Percentiles rank a stretch among this genome's conserved stretches.
These are phyloP conservation scores for Zasmidium angulare DNA, from an alignment of 2,329 filamentous ascomycete species.

Conservation along the genomic window DNA sequence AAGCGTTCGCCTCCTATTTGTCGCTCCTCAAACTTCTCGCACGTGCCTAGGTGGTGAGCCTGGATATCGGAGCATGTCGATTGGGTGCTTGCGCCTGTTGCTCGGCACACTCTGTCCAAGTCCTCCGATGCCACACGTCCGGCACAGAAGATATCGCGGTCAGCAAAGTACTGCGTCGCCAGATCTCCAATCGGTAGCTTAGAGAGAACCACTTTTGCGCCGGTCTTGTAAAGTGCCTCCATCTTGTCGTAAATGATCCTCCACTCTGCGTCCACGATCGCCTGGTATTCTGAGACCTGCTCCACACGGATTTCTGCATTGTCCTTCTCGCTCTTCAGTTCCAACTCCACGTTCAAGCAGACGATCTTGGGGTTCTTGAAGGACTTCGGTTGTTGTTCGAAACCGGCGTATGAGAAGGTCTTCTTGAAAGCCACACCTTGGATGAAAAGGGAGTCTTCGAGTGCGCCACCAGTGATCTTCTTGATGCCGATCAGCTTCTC, in stretches of 20 bases:
- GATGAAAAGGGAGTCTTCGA: slow-evolving; percentile 94
- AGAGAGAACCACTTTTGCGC: slow-evolving; percentile 94
- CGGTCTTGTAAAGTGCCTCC: slow-evolving; percentile 88
- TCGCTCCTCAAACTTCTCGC: slow-evolving; percentile 87
- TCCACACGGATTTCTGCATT: slow-evolving; percentile 98
- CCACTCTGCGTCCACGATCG: slow-evolving; percentile 98
- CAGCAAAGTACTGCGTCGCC: slow-evolving; percentile 92
- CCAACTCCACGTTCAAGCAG: slow-evolving; percentile 95
- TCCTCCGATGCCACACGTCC: slow-evolving; percentile 89
- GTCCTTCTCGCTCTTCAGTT: slow-evolving; percentile 98
- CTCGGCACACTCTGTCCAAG: slow-evolving; percentile 93
- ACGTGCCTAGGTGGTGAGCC: slow-evolving; percentile 77
- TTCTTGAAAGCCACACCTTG: slow-evolving; percentile 99
- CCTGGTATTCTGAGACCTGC: slow-evolving; percentile 98
- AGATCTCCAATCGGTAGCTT: slow-evolving; percentile 97
- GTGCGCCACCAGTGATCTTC: slow-evolving; percentile 93
- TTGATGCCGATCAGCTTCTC: slow-evolving; percentile 98
- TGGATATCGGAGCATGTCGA: slow-evolving; percentile 96
- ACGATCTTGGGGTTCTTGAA: slow-evolving; percentile 96
- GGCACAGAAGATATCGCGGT: slow-evolving; percentile 97
- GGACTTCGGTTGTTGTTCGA: slow-evolving; percentile 97
- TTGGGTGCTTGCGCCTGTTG: slow-evolving; percentile 87
- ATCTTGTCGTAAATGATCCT: slow-evolving; percentile 99
- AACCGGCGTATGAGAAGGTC: slow-evolving; percentile 98
- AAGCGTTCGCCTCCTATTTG: slow-evolving; percentile 97